Conservation (phyloP, 164 flowering plant species). For the Vitis rupestris region DNA sequence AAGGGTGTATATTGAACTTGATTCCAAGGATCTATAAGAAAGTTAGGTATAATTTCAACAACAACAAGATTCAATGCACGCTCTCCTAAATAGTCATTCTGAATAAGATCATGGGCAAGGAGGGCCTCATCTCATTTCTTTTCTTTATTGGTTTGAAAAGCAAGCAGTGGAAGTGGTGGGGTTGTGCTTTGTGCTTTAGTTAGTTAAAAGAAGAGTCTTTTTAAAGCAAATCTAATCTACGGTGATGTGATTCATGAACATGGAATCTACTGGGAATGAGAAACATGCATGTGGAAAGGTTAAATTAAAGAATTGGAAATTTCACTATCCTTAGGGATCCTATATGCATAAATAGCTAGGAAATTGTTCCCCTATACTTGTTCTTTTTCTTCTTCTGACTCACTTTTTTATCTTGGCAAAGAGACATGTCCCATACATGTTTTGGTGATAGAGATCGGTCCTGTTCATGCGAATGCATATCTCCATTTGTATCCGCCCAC, state of each 20-base stretch:
- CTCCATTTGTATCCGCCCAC: too few species aligned
- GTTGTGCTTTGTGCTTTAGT: constrained; percentile 18
- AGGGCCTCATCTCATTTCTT: constrained; percentile 6
- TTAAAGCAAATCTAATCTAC: constrained; percentile 12
- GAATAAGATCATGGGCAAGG: constrained; percentile 8
- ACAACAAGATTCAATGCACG: constrained; percentile 29
- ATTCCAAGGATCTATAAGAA: constrained; percentile 21
- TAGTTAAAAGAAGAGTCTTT: constrained; percentile 16
- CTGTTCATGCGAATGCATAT: not conserved
- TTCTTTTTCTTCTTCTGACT: constrained; percentile 3
- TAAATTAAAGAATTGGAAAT: not conserved
- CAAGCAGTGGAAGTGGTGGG: constrained; percentile 18
- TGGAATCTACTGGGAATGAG: not conserved
- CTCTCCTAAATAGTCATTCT: constrained; percentile 6
- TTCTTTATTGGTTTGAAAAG: not conserved
- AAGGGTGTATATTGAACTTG: constrained; percentile 13
- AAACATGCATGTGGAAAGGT: not conserved
- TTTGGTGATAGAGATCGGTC: constrained; percentile 15
- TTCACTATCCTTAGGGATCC: not conserved
- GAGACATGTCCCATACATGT: constrained; percentile 38
- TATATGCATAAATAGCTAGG: not conserved
- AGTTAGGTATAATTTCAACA: constrained; percentile 27
- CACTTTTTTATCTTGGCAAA: constrained; percentile 6
- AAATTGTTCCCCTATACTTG: constrained; percentile 9
- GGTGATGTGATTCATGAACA: constrained; percentile 11